These are phyloP conservation scores for Magnusiomyces clavatus DNA, from an alignment of 1,139 yeast species.

Conservation along the genomic window DNA sequence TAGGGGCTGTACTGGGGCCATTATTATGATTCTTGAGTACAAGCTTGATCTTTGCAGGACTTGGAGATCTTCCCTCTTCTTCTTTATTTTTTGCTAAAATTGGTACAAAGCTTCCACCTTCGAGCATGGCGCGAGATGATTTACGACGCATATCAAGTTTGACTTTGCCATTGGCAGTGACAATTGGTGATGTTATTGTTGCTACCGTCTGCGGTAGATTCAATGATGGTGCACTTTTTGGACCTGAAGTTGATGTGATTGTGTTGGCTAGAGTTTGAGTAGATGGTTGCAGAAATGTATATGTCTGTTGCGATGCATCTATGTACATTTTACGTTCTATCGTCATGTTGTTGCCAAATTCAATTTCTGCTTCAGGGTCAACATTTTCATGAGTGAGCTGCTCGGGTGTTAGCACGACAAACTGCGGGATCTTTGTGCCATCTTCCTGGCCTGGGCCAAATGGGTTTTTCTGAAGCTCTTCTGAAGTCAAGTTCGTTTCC, in stretches of 20 bases:
- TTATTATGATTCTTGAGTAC: not conserved
- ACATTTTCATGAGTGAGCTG: slow-evolving; percentile 43
- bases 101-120: slow-evolving; percentile 4
- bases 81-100: too few relatives aligned
- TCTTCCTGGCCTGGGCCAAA: slow-evolving; percentile 43
- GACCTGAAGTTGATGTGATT: slow-evolving; percentile 1
- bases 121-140: slow-evolving; percentile 1
- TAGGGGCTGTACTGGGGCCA: too few relatives aligned
- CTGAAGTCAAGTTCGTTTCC: slow-evolving; percentile 58
- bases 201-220: slow-evolving; percentile 3
- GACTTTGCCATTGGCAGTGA: not conserved
- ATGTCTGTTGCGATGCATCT: slow-evolving; percentile 28
- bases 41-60: not conserved
- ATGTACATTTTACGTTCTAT: slow-evolving; percentile 52
- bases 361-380: slow-evolving; percentile 64
- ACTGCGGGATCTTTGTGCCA: slow-evolving; percentile 9
- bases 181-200: not conserved
- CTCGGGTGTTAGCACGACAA: slow-evolving; percentile 35
- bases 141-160: slow-evolving; percentile 5
- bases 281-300: too few relatives aligned
- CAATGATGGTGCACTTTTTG: slow-evolving; percentile 4
- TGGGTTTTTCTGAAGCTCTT: slow-evolving; percentile 52
- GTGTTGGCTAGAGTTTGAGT: too few relatives aligned
- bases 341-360: slow-evolving; percentile 65
- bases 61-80: not conserved